Conservation (phyloP, 257 asterid species). For the Penstemon newberryi region DNA sequence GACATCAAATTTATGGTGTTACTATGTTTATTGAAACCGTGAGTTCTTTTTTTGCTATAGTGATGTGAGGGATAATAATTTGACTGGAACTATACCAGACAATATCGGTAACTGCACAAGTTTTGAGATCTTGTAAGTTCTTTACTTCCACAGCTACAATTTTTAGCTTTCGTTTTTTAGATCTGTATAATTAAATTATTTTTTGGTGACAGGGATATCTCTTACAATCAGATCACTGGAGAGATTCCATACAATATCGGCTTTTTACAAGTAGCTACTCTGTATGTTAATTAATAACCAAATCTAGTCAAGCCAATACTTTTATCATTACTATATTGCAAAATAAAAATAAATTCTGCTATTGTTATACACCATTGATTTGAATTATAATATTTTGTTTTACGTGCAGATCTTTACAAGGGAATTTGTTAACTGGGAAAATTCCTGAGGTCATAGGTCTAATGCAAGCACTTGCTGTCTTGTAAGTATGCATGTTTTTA, state of each 20-base stretch:
- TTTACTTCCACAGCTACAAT: neutral
- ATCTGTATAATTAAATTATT: neutral
- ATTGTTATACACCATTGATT: neutral
- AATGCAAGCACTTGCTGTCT: slow-evolving; percentile 98
- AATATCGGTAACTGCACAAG: slow-evolving; percentile 94
- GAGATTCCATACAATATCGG: slow-evolving; percentile 97
- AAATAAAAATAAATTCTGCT: too few species aligned
- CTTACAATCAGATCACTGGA: slow-evolving; percentile 88
- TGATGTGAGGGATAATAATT: slow-evolving; percentile 86
- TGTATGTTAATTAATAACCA: slow-evolving; percentile 52
- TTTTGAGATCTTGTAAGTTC: slow-evolving; percentile 88
- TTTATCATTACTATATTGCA: too few species aligned
- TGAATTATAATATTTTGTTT: slow-evolving; percentile 2
- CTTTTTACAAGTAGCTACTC: slow-evolving; percentile 94
- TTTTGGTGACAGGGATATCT: slow-evolving; percentile 65
- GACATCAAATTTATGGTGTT: too few species aligned
- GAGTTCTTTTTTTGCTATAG: slow-evolving; percentile 37
- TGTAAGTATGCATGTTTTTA: slow-evolving; percentile 54
- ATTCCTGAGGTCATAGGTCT: slow-evolving; percentile 97
- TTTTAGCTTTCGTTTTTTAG: neutral
- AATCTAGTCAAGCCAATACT: neutral
- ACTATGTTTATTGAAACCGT: neutral
- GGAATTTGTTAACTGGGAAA: slow-evolving; percentile 83
- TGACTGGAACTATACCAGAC: slow-evolving; percentile 84
- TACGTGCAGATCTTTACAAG: slow-evolving; percentile 75